Evolutionary conservation across 805 yeast genomes (phyloP), one percentile per base, ranked within the genome.

Genomic region (Metschnikowia matae): DNA sequence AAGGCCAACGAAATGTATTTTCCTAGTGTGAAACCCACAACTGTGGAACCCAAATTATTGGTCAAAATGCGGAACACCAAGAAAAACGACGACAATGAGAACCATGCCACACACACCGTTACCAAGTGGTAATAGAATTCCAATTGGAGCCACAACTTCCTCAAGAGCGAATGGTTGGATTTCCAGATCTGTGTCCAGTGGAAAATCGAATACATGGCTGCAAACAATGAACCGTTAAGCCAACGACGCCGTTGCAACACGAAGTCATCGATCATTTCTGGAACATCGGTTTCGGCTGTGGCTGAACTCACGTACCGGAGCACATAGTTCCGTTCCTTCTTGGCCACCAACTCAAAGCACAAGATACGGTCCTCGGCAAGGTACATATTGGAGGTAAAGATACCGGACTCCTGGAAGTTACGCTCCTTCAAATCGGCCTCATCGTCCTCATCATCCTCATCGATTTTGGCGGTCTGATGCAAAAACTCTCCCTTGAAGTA

Each of bases 151-250:
- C 86, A 83, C 57, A 89, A 60, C 68, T 92, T 91, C 61, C 99
- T 79, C n/a, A 81, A 57, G 8, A 78, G 62, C 2, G 96, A 86
- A 68, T 94, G 99, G 59, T 84, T 87, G 0, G 97, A 88, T 53
- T 79, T 73, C 96, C 97, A 92, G 50, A 94, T 87, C 59, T 87
- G 87, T 49, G 82, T 78, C 78, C 91, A 89, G 65, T 91, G 96
- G 49, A 87, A 63, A 56, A 88, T 88, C 2, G 97, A 84, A 65
- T 87, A 94, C 48, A 91, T 74, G 3, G 98, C 98, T 0, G 99
- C 98, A 72, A 94, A 94, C 64, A 94, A 80, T 2, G 99, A 96
- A 66, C 99, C 99, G 68, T 92, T 92, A 54, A 92, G 79, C 99
- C 99, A 92, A 75, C 99, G 84, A 74, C 99, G 85, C 73, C 99